These are phyloP conservation scores for Podospora pseudocomata DNA, from an alignment of 495 filamentous ascomycete genomes.

Conservation along the genomic window DNA sequence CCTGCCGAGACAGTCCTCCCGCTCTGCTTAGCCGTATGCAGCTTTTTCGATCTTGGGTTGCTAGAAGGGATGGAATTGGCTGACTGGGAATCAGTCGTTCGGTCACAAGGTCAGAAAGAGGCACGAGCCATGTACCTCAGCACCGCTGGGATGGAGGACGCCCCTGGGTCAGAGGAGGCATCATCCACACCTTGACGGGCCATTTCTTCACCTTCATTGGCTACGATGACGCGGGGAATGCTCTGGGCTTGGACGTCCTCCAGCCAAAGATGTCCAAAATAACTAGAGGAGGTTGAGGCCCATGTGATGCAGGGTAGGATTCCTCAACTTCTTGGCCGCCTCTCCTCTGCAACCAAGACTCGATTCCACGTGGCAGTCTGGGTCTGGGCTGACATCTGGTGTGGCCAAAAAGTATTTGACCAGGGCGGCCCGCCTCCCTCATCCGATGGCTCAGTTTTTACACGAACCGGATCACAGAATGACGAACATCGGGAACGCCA, in stretches of 20 bases:
- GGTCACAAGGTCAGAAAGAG: constrained; percentile 1
- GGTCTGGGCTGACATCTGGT: background rate
- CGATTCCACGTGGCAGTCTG: constrained; percentile 21
- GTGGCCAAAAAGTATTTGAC: constrained; percentile 9
- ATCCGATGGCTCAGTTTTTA: constrained; percentile 12
- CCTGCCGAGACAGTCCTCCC: background rate
- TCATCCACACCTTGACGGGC: background rate
- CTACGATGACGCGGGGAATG: constrained; percentile 16
- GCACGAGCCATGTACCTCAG: constrained; percentile 7
- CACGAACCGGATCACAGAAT: constrained; percentile 8
- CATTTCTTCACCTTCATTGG: constrained; percentile 17
- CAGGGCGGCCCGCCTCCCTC: constrained; percentile 10
- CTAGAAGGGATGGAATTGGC: background rate
- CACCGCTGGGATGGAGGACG: background rate
- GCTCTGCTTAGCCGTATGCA: constrained; percentile 20
- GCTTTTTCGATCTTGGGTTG: constrained; percentile 4
- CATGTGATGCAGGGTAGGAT: constrained; percentile 15
- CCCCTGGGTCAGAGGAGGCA: background rate
- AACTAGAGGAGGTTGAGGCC: constrained; percentile 15
- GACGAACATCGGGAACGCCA: background rate
- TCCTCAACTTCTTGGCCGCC: background rate
- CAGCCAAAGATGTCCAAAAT: background rate
- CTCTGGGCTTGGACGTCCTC: background rate
- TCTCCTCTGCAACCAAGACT: constrained; percentile 6
- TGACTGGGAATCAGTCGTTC: background rate